Evolutionary conservation across 176 grass and related monocot species (phyloP), one percentile per base, ranked within the genome.

Genomic region (Avena sativa): DNA sequence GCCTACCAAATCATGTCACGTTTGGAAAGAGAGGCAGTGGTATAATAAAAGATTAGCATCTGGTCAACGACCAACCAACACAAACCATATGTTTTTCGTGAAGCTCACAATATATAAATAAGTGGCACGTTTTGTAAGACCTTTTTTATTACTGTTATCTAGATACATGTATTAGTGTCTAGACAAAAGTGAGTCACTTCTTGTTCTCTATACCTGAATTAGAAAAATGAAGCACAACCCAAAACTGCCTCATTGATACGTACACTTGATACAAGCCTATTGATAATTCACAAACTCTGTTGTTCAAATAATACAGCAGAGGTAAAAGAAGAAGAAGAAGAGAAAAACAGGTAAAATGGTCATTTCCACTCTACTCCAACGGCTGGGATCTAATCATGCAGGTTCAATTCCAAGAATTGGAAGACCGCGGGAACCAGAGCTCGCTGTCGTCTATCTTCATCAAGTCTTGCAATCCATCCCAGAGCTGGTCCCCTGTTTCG

Each of bases 401-500:
- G 0, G 44, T 70, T 91, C 76, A 88, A 46, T 88, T 81, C 83
- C 78, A 85, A 1, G 86, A 69, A 69, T 12, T 72, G 0, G 72
- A 73, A 28, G 62, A 25, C 9, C 20, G 86, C 32, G 82, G 82
- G 86, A 88, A 93, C 68, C 88, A 90, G 76, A 87, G 80, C 26
- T 84, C 90, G 25, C 26, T 25, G 48, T 87, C 95, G 64, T 92
- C 95, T 17, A 92, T 60, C 78, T 47, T 76, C 87, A 94, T 84
- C 67, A 97, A 86, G 63, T 97, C 95, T 12, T 94, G 95, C 55
- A 97, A 60, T 1, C 88, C 95, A 4, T 94, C 95, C 95, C 95
- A 97, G 36, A 97, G 76, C 77, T 69, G 77, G 15, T 81, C 79
- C 81, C 78, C 81, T 69, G 80, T 36, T 66, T 93, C 84, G 19